A percentile compares a stretch with the other conserved stretches of the same genome.
phyloP scores from a whole-genome alignment of 129 eudicot genomes.

The Erigeron canadensis region DNA sequence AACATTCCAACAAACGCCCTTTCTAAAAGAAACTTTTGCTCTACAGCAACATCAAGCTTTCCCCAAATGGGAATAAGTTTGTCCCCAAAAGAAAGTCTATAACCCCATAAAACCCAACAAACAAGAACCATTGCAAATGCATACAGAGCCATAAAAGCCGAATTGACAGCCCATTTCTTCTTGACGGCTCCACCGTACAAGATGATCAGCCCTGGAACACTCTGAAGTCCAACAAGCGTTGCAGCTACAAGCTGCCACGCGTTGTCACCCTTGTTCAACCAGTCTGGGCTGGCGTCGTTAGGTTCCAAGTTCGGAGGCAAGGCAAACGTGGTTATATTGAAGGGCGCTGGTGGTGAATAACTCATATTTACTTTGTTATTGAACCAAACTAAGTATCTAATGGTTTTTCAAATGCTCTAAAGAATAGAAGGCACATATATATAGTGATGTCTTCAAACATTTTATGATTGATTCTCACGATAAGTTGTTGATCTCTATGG shows the following conservation, averaged over 20 bases:
- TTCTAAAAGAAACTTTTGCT: constrained; percentile 29
- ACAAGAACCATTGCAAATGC: constrained; percentile 43
- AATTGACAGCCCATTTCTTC: constrained; percentile 42
- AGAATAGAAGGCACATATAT: neutral
- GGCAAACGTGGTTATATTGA: neutral
- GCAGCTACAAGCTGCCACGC: constrained; percentile 46
- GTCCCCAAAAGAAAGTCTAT: constrained; percentile 37
- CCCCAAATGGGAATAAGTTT: constrained; percentile 38
- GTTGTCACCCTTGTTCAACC: constrained; percentile 43
- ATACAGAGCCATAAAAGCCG: constrained; percentile 45
- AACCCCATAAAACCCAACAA: constrained; percentile 49
- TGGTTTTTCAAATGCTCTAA: neutral
- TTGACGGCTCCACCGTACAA: constrained; percentile 42
- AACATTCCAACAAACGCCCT: constrained; percentile 28
- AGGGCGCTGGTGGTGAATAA: constrained; percentile 19
- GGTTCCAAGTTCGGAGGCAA: constrained; percentile 32
- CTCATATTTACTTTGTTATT: constrained; percentile 10
- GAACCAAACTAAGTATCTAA: neutral
- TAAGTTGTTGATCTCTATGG: constrained; percentile 20
- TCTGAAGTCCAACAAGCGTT: constrained; percentile 40
- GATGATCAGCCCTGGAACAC: constrained; percentile 43
- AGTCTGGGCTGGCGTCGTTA: constrained; percentile 24
- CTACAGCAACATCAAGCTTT: constrained; percentile 23
- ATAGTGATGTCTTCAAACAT: neutral
- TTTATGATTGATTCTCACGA: constrained; percentile 32